Conservation (phyloP, 2,329 filamentous ascomycete genomes). For the Colletotrichum sp. region DNA sequence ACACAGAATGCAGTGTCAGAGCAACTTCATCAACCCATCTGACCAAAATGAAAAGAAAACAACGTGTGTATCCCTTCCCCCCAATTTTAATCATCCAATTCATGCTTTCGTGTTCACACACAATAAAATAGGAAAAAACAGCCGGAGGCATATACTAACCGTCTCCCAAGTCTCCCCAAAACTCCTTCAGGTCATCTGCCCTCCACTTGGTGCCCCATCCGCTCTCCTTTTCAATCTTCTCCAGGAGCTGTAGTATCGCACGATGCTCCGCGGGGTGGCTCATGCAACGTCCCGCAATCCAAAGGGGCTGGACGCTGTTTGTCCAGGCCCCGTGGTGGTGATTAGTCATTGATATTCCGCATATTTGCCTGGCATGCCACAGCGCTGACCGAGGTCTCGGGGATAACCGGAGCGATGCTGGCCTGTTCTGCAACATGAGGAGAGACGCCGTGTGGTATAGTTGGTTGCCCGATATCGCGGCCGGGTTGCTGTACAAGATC, state of each 20-base stretch:
- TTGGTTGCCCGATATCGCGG: conserved; percentile 62
- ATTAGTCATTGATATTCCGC: conserved; percentile 62
- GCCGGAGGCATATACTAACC: conserved; percentile 17
- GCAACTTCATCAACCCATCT: neutral
- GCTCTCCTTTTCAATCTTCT: conserved; percentile 54
- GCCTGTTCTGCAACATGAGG: conserved; percentile 51
- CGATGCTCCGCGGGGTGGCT: conserved; percentile 53
- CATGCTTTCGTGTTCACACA: neutral
- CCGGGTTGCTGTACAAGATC: conserved; percentile 57
- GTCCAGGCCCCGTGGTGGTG: conserved; percentile 60
- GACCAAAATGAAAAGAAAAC: neutral
- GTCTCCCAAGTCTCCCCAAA: conserved; percentile 34
- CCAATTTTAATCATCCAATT: neutral
- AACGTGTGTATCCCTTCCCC: neutral
- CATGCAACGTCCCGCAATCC: conserved; percentile 59
- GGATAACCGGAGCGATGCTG: conserved; percentile 26
- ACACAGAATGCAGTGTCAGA: conserved; percentile 2
- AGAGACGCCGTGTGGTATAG: conserved; percentile 62
- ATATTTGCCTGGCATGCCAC: conserved; percentile 62
- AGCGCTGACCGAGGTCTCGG: conserved; percentile 42
- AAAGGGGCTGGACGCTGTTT: conserved; percentile 63
- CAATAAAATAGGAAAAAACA: neutral
- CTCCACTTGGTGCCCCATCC: conserved; percentile 61
- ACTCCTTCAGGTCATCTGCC: conserved; percentile 52
- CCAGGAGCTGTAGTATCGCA: conserved; percentile 47